Evolutionary conservation across 306 rosid species (phyloP).

Genomic region (Gastrolobium villosum): DNA sequence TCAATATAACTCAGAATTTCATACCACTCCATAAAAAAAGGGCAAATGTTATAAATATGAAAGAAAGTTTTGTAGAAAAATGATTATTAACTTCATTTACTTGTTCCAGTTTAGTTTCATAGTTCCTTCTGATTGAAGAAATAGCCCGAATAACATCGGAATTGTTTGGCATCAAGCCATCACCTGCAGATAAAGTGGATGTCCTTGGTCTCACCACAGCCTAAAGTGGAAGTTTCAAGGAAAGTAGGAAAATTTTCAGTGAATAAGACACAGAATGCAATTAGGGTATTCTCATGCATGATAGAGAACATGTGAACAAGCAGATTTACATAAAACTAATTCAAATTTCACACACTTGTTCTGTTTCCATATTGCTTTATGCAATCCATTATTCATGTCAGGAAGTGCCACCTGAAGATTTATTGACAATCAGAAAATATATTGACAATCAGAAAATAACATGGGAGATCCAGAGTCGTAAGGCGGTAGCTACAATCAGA

Average conservation of each 20-base stretch:
- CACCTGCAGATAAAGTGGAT: slow-evolving; percentile 53
- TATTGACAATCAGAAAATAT: no score
- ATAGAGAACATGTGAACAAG: slow-evolving; percentile 33
- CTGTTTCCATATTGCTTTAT: slow-evolving; percentile 74
- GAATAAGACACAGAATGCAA: slow-evolving; percentile 18
- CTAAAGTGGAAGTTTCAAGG: slow-evolving; percentile 55
- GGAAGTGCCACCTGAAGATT: no score
- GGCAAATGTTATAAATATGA: slow-evolving; percentile 4
- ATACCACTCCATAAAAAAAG: neutral
- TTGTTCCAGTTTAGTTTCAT: slow-evolving; percentile 83
- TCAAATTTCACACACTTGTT: slow-evolving; percentile 64
- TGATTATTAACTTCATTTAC: slow-evolving; percentile 48
- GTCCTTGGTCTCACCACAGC: slow-evolving; percentile 65
- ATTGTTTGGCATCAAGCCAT: slow-evolving; percentile 55
- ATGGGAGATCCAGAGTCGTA: no score
- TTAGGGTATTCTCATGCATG: slow-evolving; percentile 20
- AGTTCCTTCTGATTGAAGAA: slow-evolving; percentile 71
- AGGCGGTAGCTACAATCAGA: no score
- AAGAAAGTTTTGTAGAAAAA: neutral
- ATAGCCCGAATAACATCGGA: slow-evolving; percentile 64
- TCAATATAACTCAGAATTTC: neutral
- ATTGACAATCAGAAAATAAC: no score
- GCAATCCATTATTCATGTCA: no score
- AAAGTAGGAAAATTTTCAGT: slow-evolving; percentile 28
- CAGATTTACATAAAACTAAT: slow-evolving; percentile 32